Percentiles rank a stretch among this genome's conserved stretches.
Conservation (phyloP, 805 yeast species). For the Wickerhamomyces tratensis region DNA sequence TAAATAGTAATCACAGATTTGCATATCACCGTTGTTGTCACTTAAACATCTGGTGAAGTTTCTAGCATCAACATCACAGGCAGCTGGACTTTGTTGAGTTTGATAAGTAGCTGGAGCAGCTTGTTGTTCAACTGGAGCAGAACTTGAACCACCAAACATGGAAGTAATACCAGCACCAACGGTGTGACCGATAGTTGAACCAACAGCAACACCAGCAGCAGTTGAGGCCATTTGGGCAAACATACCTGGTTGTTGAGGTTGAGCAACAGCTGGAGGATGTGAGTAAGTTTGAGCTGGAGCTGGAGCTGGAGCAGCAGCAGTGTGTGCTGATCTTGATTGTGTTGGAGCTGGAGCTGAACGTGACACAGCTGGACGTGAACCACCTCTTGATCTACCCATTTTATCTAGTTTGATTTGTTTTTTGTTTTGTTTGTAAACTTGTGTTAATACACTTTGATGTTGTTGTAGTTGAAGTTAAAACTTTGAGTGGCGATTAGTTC, state of each 20-base stretch:
- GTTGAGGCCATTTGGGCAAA: conserved; percentile 98
- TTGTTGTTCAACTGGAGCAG: conserved; percentile 36
- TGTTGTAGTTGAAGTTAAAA: no score
- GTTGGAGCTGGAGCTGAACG: conserved; percentile 36
- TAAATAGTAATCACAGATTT: conserved; percentile 91
- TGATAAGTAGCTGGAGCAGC: conserved; percentile 23
- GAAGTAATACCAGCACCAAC: conserved; percentile 89
- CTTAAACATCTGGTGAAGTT: conserved; percentile 91
- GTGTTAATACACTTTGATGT: no score
- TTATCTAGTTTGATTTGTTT: not conserved
- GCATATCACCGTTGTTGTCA: conserved; percentile 92
- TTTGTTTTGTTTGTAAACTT: no score
- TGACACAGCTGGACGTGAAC: conserved; percentile 34
- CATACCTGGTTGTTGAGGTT: conserved; percentile 68
- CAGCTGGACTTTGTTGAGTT: conserved; percentile 29
- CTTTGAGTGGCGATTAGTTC: no score
- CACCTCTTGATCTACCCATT: conserved; percentile 39
- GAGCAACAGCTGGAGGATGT: conserved; percentile 43
- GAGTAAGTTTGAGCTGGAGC: conserved; percentile 39
- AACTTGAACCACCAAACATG: conserved; percentile 75
- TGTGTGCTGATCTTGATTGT: conserved; percentile 64
- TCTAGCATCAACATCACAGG: conserved; percentile 91
- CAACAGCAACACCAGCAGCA: conserved; percentile 99
- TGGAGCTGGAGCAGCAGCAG: conserved; percentile 57
- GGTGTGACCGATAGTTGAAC: conserved; percentile 95